phyloP scores from a whole-genome alignment of 2,329 filamentous ascomycete species.

The Aspergillus ruber region DNA sequence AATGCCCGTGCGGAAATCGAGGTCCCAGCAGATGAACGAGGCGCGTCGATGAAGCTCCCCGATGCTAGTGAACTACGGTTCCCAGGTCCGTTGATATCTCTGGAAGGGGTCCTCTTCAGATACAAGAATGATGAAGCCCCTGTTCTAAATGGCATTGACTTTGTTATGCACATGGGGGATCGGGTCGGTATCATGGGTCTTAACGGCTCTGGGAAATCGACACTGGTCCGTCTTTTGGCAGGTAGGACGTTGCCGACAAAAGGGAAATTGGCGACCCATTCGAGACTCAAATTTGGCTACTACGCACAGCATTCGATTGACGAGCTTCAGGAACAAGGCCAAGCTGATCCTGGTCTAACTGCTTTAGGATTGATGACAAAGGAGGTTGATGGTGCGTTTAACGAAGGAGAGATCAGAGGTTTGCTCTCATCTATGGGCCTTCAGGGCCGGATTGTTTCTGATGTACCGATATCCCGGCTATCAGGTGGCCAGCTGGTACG shows the following conservation, averaged over 20 bases:
- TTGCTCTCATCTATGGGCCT: constrained; percentile 65
- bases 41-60: constrained; percentile 53
- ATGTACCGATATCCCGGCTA: constrained; percentile 65
- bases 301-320: constrained; percentile 78
- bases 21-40: constrained; percentile 56
- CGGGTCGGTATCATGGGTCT: constrained; percentile 69
- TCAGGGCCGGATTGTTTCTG: constrained; percentile 62
- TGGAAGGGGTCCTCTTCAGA: constrained; percentile 63
- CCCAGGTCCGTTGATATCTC: constrained; percentile 63
- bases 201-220: constrained; percentile 78
- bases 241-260: constrained; percentile 52
- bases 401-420: constrained; percentile 62
- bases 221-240: constrained; percentile 65
- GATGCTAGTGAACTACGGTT: constrained; percentile 65
- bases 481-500: constrained; percentile 73
- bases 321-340: constrained; percentile 53
- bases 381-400: constrained; percentile 47
- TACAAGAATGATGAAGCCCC: constrained; percentile 47
- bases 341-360: constrained; percentile 50
- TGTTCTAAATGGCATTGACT: constrained; percentile 56
- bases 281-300: constrained; percentile 64
- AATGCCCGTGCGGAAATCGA: constrained; percentile 62
- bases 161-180: constrained; percentile 67
- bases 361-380: constrained; percentile 58
- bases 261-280: constrained; percentile 60